These are phyloP conservation scores for Botrytis porri DNA, from an alignment of 2,329 filamentous ascomycete genomes.

Conservation along the genomic window DNA sequence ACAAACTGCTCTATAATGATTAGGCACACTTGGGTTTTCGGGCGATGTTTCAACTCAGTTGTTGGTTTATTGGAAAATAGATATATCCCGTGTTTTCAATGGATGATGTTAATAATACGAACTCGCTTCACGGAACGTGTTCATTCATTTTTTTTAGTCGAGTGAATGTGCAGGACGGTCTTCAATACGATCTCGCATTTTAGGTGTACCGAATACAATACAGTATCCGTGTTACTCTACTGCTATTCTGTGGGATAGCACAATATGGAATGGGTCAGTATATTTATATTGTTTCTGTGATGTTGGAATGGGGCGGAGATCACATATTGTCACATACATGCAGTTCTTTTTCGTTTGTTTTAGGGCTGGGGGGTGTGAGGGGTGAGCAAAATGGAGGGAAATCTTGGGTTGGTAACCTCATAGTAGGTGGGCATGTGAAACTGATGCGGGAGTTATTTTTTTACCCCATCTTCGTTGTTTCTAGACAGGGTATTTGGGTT, in stretches of 20 bases:
- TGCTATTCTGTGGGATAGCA: background rate
- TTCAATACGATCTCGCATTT: background rate
- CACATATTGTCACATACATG: background rate
- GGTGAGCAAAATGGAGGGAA: background rate
- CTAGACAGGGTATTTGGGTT: background rate
- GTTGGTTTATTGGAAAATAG: background rate
- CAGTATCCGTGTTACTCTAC: background rate
- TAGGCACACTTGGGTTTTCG: too few species aligned
- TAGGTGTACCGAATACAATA: background rate
- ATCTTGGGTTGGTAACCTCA: background rate
- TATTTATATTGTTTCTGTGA: background rate
- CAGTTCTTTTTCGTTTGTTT: background rate
- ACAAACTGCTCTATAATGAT: background rate
- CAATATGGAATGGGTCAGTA: background rate
- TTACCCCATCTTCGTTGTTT: background rate
- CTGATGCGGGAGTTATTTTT: background rate
- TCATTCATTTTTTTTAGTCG: background rate
- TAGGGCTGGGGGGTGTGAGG: accelerated
- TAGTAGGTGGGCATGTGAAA: background rate
- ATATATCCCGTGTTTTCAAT: background rate
- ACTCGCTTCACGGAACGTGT: too few species aligned
- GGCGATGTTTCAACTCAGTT: background rate
- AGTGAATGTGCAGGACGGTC: too few species aligned
- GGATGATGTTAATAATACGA: background rate
- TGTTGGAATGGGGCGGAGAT: background rate